Conservation (phyloP, 202 grass and related monocot species). For the Dendrocalamus latiflorus region DNA sequence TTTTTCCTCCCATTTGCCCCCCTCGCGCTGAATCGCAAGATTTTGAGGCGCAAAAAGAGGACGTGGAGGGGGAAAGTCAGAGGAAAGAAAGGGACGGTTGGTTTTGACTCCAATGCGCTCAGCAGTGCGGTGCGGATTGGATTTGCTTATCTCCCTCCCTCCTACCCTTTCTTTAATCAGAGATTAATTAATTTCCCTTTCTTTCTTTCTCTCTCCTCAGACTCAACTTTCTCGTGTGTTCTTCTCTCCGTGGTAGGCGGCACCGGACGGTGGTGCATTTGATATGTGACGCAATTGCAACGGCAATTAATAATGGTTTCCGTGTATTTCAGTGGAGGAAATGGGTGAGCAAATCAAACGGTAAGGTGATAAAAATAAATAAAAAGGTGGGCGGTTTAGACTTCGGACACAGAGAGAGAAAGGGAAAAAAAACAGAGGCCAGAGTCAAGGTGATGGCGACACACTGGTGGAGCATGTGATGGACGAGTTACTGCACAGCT, state of each 20-base stretch:
- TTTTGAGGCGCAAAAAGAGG: not conserved
- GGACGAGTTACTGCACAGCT: too few relatives aligned
- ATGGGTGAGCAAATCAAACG: not conserved
- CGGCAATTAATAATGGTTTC: slow-evolving; percentile 25
- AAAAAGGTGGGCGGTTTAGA: too few relatives aligned
- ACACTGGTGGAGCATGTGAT: too few relatives aligned
- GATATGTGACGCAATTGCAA: not conserved
- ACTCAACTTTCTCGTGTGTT: slow-evolving; percentile 25
- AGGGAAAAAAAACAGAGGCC: too few relatives aligned
- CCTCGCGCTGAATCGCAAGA: not conserved
- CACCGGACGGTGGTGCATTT: slow-evolving; percentile 17
- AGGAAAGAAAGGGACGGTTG: slow-evolving; percentile 34
- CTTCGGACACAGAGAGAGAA: too few relatives aligned
- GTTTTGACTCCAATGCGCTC: too few relatives aligned
- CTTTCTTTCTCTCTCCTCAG: not conserved
- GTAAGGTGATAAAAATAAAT: not conserved
- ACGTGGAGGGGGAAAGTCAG: slow-evolving; percentile 45
- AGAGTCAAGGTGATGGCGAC: too few relatives aligned
- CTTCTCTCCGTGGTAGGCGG: not conserved
- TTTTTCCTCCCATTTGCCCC: not conserved
- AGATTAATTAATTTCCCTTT: not conserved
- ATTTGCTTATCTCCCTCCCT: too few relatives aligned
- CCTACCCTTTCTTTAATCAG: too few relatives aligned
- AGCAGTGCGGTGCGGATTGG: too few relatives aligned
- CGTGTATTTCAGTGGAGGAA: not conserved